A percentile compares a stretch with the other conserved stretches of the same genome.
These are phyloP conservation scores for Alternaria sp. DNA, from an alignment of 2,329 filamentous ascomycete species.

Conservation along the genomic window DNA sequence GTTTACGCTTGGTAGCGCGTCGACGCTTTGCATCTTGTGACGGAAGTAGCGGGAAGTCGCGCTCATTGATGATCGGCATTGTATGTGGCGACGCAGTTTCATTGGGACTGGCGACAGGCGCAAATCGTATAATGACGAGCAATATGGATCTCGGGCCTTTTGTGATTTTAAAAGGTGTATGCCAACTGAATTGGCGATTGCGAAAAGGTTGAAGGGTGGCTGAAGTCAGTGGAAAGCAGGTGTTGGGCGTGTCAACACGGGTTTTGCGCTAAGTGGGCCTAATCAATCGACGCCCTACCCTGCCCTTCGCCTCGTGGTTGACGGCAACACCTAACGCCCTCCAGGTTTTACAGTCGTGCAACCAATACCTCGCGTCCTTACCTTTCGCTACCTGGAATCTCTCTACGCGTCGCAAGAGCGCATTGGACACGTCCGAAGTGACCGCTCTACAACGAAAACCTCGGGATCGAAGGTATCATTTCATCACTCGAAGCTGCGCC, in stretches of 20 bases:
- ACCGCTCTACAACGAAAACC: neutral
- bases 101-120: neutral
- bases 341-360: too few relatives aligned
- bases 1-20: neutral
- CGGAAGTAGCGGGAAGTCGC: slow-evolving; percentile 35
- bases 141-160: neutral
- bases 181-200: neutral
- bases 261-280: slow-evolving; percentile 6
- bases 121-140: too few relatives aligned
- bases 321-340: neutral
- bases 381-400: neutral
- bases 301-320: too few relatives aligned
- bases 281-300: neutral
- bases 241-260: neutral
- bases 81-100: neutral
- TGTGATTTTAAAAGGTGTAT: neutral
- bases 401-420: neutral
- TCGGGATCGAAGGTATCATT: neutral
- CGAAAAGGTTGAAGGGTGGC: neutral
- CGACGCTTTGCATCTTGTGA: slow-evolving; percentile 13
- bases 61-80: slow-evolving; percentile 27
- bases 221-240: neutral
- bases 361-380: neutral
- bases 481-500: neutral
- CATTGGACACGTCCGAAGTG: neutral